Evolutionary conservation across 2,329 filamentous ascomycete genomes (phyloP).

Genomic region (Sporothrix schenckii): DNA sequence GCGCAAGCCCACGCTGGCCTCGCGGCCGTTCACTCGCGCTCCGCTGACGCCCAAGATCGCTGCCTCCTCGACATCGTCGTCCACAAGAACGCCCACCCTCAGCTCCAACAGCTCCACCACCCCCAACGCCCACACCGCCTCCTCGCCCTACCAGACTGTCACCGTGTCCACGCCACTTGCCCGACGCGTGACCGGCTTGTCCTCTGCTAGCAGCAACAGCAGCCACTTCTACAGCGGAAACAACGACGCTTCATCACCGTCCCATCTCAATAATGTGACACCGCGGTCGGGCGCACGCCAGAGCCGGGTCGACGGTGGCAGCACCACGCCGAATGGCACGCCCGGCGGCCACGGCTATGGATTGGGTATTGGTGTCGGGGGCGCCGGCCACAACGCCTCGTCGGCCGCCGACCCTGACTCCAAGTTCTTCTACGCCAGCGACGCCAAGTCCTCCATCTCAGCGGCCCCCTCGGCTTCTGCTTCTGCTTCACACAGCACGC

Average conservation of each 20-base stretch:
- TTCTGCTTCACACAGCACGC: constrained; percentile 3
- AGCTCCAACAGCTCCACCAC: background rate
- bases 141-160: constrained; percentile 39
- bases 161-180: constrained; percentile 50
- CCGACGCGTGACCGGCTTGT: constrained; percentile 41
- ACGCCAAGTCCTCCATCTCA: constrained; percentile 52
- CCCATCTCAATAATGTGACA: constrained; percentile 71
- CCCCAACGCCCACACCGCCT: background rate
- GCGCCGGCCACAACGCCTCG: constrained; percentile 35
- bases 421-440: constrained; percentile 93
- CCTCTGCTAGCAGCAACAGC: constrained; percentile 31
- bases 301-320: constrained; percentile 69
- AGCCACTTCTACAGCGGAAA: constrained; percentile 5
- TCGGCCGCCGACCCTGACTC: constrained; percentile 48
- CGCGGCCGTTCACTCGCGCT: constrained; percentile 54
- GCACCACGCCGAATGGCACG: constrained; percentile 66
- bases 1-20: constrained; percentile 66
- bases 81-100: background rate
- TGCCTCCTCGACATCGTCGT: constrained; percentile 37
- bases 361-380: constrained; percentile 40
- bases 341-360: constrained; percentile 51
- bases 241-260: constrained; percentile 38
- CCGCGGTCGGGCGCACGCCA: constrained; percentile 76
- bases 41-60: constrained; percentile 62
- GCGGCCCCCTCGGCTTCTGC: background rate